Evolutionary conservation across 352 stramenopile genomes (phyloP), one percentile per base, ranked within the genome.

Genomic region (Salisapilia sapeloensis): DNA sequence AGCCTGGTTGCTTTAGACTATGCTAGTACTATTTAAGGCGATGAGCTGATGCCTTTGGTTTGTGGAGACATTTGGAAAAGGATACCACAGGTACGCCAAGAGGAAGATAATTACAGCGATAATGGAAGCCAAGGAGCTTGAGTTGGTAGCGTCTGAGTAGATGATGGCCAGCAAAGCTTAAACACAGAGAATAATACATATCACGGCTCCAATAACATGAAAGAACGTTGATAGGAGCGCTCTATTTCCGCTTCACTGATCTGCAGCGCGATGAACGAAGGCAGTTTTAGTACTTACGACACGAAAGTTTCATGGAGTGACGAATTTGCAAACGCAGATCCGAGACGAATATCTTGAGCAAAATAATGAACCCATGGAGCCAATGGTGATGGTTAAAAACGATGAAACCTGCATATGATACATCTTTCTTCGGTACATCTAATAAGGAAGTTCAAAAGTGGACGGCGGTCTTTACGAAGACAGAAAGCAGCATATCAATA

Each of bases 301-400:
- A 63, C 64, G 23, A 81, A 44, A 8, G 65, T 60, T 8, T 60
- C 65, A 28, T 75, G 75, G 34, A 78, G 45, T 28, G 64, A 56
- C 11, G 77, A 44, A 29, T 81, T 81, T 52, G 77, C 77, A 29
- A 81, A 27, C 15, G 77, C 64, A 1, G 64, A 74, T 15, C 53
- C 61, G 16, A 80, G 53, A 5, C 59, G 53, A 2, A 52, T 46
- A 37, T 78, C 60, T 8, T 57, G 61, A 22, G 74, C 78, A 24
- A 60, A 47, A 25, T 52, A 81, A 31, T 81, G 60, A 38, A 81
- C 28, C 36, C 57, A 27, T 2, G 78, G 21, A 18, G 61, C 56
- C 5, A 69, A 0, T 53, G 61, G 2, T 63, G 44, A 4, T 25
- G 23, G 20, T 50, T 67, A 17, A 61, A 61, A 10, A 49, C 35